Base-by-base conservation (phyloP, 2,329 filamentous ascomycete species). In the Diaporthe eres region DNA sequence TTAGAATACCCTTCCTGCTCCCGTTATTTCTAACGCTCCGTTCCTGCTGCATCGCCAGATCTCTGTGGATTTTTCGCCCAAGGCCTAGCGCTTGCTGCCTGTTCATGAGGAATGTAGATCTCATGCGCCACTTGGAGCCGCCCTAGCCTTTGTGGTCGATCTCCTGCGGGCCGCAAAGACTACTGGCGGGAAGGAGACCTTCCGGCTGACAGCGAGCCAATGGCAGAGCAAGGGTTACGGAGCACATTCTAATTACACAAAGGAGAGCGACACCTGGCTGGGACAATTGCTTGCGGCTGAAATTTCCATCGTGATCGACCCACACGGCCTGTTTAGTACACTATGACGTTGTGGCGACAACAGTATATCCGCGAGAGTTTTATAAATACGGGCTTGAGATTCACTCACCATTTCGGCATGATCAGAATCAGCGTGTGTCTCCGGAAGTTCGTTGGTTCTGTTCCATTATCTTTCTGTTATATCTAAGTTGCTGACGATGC, bases 401-500 rank as follows among this genome's bases (percentile, higher is more conserved):
- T 22, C 39, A 15, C 39, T 31, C 60, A 17, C 15, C 8, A 17
- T 22, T 15, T 9, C 3, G 17, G 25, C 39, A 63, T 12, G 4
- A 47, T 31, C 25, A 28, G 25, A 13, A 19, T 10, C 58, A 42
- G 2, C 10, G 37, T 19, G 22, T 47, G 22, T 65, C 37, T 12
- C 25, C 37, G 31, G 25, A 17, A 25, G 17, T 9, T 6, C 42
- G 10, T 25, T 8, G 15, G 4, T 44, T 47, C 19, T 39, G 42
- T 5, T 7, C 22, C 17, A 34, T 4, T 47, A 4, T 31, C 6
- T 19, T 22, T n/a, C 8, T 9, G 10, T 2, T 15, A 22, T 15
- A 28, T 47, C 25, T 17, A n/a, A 42, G 10, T 34, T 34, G 1
- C 22, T 39, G 15, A 72, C n/a, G 12, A 75, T 75, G 74, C 75